Evolutionary conservation across 768 basidiomycete species (phyloP), one percentile per base, ranked within the genome.

Genomic region (Suillus occidentalis): DNA sequence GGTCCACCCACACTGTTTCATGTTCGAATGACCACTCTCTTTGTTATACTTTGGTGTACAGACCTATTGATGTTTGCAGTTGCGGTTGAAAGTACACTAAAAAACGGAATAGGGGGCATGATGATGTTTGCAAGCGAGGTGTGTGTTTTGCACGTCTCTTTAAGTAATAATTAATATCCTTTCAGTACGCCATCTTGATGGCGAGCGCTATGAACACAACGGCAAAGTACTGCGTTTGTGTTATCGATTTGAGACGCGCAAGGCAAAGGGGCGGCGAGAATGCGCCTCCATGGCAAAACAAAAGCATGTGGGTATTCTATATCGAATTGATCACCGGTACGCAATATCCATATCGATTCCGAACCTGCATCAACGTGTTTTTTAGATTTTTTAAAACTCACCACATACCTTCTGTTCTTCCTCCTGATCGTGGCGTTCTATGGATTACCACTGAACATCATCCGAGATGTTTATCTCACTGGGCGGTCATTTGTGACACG

Each of bases 251-350:
- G 56, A 83, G 92, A 36, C 84, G 94, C 28, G 94, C 95, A 2
- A 85, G 87, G 57, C 80, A 82, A 61, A 78, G 90, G 63, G 93
- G 93, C 43, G 92, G 92, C 37, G 92, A 91, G 75, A 91, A 90
- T 75, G 88, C 92, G 2, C 89, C 95, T 67, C 87, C 90, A 56
- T 99, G 97, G 97, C 96, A 99, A 76, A 91, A 95, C 72, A 99
- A 98, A 83, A 95, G 93, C 80, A 96, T 98, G 89, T 96, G 89
- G 83, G 82, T 92, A 10, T 98, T 97, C 80, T 99, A 98, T 73
- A 88, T 98, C 64, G 97, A 99, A 72, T 79, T 99, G 61, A 82
- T 84, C 34, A 96, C 95, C 49, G 95, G 97, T 96, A 68, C 56
- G 87, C 77, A 22, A 52, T 61, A 13, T 25, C 56, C 60, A 61